These are phyloP conservation scores for Petasospora fabianii DNA, from an alignment of 1,139 yeast genomes.

Conservation along the genomic window DNA sequence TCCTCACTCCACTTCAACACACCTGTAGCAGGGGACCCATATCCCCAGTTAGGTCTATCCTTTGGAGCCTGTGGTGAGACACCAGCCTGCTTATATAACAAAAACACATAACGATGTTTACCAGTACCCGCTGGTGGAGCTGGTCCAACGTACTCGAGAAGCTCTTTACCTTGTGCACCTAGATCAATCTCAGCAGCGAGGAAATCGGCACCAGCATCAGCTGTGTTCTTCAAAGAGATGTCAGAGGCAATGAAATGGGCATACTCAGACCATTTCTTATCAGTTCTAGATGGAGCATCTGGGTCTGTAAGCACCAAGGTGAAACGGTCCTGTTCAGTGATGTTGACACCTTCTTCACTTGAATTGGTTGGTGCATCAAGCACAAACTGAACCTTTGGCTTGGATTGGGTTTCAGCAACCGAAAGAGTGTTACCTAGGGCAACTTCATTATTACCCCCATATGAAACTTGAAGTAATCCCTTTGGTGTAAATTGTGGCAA, in stretches of 20 bases:
- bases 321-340: conserved; percentile 48
- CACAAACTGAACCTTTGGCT: conserved; percentile 66
- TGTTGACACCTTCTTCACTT: conserved; percentile 37
- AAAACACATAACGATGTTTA: conserved; percentile 77
- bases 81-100: conserved; percentile 62
- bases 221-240: conserved; percentile 32
- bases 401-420: conserved; percentile 59
- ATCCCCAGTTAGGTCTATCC: conserved; percentile 84
- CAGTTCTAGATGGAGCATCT: conserved; percentile 83
- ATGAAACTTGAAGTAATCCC: conserved; percentile 38
- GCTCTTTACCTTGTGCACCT: conserved; percentile 24
- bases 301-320: conserved; percentile 85
- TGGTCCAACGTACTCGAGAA: conserved; percentile 67
- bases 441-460: conserved; percentile 55
- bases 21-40: conserved; percentile 72
- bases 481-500: conserved; percentile 26
- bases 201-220: conserved; percentile 12
- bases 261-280: conserved; percentile 85
- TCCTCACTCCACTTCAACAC: conserved; percentile 69
- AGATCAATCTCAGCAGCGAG: conserved; percentile 20
- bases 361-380: conserved; percentile 26
- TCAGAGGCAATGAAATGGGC: conserved; percentile 75
- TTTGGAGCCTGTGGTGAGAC: conserved; percentile 19
- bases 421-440: conserved; percentile 74
- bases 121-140: conserved; percentile 88